These are phyloP conservation scores for Aspergillus sp. DNA, from an alignment of 2,329 filamentous ascomycete genomes.

Conservation along the genomic window DNA sequence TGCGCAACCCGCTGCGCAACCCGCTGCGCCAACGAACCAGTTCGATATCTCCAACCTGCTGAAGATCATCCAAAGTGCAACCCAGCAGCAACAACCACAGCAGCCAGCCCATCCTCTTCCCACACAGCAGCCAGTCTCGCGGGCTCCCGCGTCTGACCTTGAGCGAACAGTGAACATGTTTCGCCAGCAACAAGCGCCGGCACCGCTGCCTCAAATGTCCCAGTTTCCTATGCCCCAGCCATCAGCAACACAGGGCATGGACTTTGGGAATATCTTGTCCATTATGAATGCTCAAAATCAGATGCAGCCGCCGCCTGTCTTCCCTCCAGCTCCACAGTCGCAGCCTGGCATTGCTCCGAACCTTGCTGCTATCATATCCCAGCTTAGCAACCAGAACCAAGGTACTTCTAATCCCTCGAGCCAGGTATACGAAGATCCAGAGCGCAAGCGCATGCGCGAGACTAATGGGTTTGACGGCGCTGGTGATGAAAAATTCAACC, in stretches of 20 bases:
- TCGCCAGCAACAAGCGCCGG: constrained; percentile 23
- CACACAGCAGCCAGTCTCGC: constrained; percentile 13
- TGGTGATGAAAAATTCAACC: constrained; percentile 23
- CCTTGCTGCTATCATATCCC: constrained; percentile 29
- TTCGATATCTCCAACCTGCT: constrained; percentile 38
- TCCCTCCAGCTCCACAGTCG: constrained; percentile 19
- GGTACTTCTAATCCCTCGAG: constrained; percentile 8
- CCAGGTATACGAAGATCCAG: constrained; percentile 32
- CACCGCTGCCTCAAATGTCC: constrained; percentile 19
- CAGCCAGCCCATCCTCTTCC: constrained; percentile 22
- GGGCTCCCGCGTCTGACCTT: constrained; percentile 20
- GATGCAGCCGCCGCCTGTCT: constrained; percentile 23
- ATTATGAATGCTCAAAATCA: constrained; percentile 33
- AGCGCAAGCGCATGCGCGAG: constrained; percentile 36
- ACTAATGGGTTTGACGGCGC: constrained; percentile 25
- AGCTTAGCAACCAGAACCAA: constrained; percentile 22
- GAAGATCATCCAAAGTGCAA: constrained; percentile 32
- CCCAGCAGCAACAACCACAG: constrained; percentile 24
- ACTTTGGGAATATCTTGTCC: constrained; percentile 34
- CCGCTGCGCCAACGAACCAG: constrained; percentile 17
- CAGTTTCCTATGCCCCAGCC: constrained; percentile 22
- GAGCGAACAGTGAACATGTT: constrained; percentile 37
- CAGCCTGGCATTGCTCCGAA: constrained; percentile 27
- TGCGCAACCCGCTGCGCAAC: constrained; percentile 15
- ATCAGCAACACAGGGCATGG: constrained; percentile 20